A percentile compares a stretch with the other conserved stretches of the same genome.
Evolutionary conservation across 163 green algal species (phyloP).

Genomic region (Scenedesmus sp.): DNA sequence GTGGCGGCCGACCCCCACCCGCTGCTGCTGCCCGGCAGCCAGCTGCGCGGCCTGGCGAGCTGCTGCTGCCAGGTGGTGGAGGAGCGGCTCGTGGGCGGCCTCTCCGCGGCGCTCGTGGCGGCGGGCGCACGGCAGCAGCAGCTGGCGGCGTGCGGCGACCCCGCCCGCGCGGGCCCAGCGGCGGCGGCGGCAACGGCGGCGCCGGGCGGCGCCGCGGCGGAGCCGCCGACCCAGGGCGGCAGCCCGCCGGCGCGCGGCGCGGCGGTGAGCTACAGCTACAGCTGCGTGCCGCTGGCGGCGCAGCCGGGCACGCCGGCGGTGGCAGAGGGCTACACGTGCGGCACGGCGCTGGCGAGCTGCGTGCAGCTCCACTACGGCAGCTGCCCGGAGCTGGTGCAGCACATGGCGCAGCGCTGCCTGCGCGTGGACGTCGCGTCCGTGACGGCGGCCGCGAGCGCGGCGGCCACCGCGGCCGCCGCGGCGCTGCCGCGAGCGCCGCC

Average conservation of each 20-base stretch:
- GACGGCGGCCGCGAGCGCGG: constrained; percentile 21
- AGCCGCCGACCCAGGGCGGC: too few relatives aligned
- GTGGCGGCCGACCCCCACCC: constrained; percentile 67
- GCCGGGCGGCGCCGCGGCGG: too few relatives aligned
- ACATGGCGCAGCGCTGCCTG: constrained; percentile 69
- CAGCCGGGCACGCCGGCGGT: constrained; percentile 28
- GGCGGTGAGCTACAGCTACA: constrained; percentile 25
- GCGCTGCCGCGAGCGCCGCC: neutral
- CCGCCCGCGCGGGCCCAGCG: neutral
- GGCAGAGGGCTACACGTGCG: constrained; percentile 74
- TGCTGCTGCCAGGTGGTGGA: constrained; percentile 83
- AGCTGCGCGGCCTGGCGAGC: constrained; percentile 72
- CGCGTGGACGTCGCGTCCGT: constrained; percentile 37
- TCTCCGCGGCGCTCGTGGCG: constrained; percentile 23
- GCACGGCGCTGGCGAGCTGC: constrained; percentile 79
- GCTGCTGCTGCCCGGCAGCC: constrained; percentile 71
- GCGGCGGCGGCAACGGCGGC: too few relatives aligned
- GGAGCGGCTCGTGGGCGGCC: constrained; percentile 49
- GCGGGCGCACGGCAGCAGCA: constrained; percentile 7
- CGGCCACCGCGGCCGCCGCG: too few relatives aligned
- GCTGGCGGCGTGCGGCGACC: neutral
- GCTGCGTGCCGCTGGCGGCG: neutral
- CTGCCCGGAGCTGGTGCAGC: constrained; percentile 59
- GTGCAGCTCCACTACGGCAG: constrained; percentile 90
- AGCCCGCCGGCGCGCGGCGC: too few relatives aligned